Evolutionary conservation across 2,329 filamentous ascomycete genomes (phyloP).

Genomic region (Didymella pomorum): DNA sequence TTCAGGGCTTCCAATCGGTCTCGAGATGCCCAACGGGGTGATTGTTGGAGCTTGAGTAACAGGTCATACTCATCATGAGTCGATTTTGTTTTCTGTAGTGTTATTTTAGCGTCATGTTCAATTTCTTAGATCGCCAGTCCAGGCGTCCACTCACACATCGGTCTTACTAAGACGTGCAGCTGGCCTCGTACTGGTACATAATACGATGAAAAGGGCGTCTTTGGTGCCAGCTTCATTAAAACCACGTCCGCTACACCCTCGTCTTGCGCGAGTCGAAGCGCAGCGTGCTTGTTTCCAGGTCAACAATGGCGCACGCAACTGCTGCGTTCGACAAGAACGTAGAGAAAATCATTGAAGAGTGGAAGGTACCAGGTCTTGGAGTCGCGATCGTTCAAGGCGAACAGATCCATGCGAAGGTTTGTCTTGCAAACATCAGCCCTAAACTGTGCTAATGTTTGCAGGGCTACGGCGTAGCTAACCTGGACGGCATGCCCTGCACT

Average conservation of each 20-base stretch:
- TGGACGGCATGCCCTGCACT: constrained; percentile 32
- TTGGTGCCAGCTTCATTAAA: background rate
- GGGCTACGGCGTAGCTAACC: constrained; percentile 49
- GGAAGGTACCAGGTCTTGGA: constrained; percentile 60
- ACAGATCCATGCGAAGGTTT: constrained; percentile 50
- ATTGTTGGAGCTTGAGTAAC: constrained; percentile 17
- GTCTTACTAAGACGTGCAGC: constrained; percentile 14
- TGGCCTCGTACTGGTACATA: background rate
- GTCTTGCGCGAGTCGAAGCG: background rate
- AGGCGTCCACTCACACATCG: background rate
- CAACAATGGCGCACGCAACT: constrained; percentile 1
- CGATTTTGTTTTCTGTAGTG: background rate
- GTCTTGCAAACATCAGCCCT: constrained; percentile 3
- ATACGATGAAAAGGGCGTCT: background rate
- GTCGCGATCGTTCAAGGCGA: constrained; percentile 59
- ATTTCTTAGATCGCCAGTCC: background rate
- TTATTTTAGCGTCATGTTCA: constrained; percentile 8
- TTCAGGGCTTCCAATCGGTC: constrained; percentile 18
- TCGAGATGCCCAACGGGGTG: constrained; percentile 21
- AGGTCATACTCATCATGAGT: background rate
- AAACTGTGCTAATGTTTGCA: constrained; percentile 19
- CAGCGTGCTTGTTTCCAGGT: background rate
- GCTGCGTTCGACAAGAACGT: constrained; percentile 22
- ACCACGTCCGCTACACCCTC: background rate
- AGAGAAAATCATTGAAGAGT: constrained; percentile 48